phyloP scores from a whole-genome alignment of 306 rosid species.

The Ziziphus jujuba region DNA sequence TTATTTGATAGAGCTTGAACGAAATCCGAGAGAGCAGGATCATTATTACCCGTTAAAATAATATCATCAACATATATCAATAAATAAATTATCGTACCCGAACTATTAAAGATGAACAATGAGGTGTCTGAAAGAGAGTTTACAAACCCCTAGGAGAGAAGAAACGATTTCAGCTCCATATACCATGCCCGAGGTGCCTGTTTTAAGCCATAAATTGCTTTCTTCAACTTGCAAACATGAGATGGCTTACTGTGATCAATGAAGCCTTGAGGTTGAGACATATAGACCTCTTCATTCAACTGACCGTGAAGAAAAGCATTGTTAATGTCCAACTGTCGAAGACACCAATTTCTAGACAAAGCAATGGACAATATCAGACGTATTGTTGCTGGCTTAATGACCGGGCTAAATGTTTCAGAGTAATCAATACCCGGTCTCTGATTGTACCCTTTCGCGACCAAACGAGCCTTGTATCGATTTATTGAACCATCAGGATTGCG shows the following conservation, averaged over 20 bases:
- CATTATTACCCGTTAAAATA: background rate
- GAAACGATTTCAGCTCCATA: background rate
- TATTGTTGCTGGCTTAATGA: no score
- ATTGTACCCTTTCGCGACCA: no score
- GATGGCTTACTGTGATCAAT: background rate
- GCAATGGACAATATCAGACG: no score
- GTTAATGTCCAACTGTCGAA: background rate
- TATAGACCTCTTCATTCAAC: background rate
- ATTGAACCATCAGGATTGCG: no score
- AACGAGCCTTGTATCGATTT: no score
- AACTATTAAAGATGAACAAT: background rate
- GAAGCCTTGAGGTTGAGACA: background rate
- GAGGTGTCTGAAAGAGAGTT: background rate
- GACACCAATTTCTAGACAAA: no score
- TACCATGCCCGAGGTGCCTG: background rate
- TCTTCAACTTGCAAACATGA: background rate
- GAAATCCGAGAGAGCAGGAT: no score
- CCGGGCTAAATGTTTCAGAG: no score
- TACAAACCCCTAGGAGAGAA: background rate
- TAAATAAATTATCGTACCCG: background rate
- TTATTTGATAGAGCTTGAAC: background rate
- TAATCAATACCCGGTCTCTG: no score
- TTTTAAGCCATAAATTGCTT: background rate
- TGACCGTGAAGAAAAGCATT: background rate
- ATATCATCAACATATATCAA: background rate